A percentile compares a stretch with the other conserved stretches of the same genome.
Evolutionary conservation across 345 rosid genomes (phyloP).

Genomic region (Diplotaxis tenuifolia): DNA sequence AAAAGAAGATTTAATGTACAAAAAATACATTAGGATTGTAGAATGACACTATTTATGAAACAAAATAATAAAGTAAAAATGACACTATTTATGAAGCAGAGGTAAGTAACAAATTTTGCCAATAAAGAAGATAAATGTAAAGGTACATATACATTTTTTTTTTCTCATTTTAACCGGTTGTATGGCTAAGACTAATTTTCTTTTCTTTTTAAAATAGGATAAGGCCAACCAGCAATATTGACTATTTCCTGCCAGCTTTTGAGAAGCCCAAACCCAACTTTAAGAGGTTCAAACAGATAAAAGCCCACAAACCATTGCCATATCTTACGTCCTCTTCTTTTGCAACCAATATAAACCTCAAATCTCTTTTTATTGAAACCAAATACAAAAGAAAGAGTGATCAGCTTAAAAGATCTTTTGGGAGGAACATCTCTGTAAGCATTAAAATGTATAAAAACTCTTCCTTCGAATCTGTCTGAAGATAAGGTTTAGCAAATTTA

Average conservation of each 20-base stretch:
- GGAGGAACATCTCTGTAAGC: constrained; percentile 23
- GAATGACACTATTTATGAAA: no score
- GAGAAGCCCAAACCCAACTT: background rate
- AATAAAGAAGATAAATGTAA: background rate
- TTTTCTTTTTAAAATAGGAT: background rate
- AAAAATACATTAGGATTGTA: no score
- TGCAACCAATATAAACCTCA: background rate
- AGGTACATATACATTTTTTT: no score
- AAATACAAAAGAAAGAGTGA: constrained; percentile 18
- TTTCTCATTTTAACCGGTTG: background rate
- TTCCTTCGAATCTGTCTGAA: constrained; percentile 13
- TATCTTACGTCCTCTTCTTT: background rate
- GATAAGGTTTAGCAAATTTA: constrained; percentile 25
- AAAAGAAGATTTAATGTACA: no score
- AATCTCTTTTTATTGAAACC: constrained; percentile 23
- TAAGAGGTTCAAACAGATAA: background rate
- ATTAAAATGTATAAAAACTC: constrained; percentile 20
- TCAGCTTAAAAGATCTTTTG: constrained; percentile 19
- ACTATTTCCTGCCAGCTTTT: background rate
- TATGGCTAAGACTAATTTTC: background rate
- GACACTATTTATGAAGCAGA: no score
- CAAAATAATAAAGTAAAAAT: no score
- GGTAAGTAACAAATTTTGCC: background rate
- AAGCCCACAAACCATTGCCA: background rate
- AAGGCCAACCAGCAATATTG: background rate